Evolutionary conservation across 805 yeast species (phyloP).

Genomic region (Kurtzmaniella fragi): DNA sequence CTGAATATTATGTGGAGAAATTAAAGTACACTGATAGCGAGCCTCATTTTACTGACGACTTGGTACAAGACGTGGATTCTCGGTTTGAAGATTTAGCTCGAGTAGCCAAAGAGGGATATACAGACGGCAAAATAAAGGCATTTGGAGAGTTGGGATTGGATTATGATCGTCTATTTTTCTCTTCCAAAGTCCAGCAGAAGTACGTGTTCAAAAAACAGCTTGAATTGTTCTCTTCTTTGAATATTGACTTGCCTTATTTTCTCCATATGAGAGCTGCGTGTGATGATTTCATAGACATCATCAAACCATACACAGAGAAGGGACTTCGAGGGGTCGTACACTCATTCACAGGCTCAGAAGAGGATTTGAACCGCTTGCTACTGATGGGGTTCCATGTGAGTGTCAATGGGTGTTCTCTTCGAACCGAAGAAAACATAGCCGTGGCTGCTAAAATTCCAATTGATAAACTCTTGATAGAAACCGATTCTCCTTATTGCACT

Average conservation of each 20-base stretch:
- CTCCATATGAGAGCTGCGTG: conserved; percentile 86
- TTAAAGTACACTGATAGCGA: conserved; percentile 7
- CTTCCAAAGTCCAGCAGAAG: conserved; percentile 63
- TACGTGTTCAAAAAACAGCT: conserved; percentile 70
- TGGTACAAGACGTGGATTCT: conserved; percentile 22
- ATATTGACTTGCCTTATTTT: conserved; percentile 66
- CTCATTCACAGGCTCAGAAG: conserved; percentile 81
- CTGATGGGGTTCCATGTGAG: conserved; percentile 66
- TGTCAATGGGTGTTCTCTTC: conserved; percentile 89
- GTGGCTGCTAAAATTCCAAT: conserved; percentile 68
- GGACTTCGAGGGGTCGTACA: conserved; percentile 73
- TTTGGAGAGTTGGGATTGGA: conserved; percentile 96
- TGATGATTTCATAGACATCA: conserved; percentile 64
- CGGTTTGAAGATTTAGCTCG: conserved; percentile 47
- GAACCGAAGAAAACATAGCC: conserved; percentile 65
- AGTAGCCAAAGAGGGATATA: conserved; percentile 44
- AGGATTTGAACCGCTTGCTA: conserved; percentile 57
- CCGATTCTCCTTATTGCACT: conserved; percentile 99
- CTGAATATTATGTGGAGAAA: conserved; percentile 28
- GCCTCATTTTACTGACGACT: conserved; percentile 30
- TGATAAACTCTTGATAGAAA: conserved; percentile 72
- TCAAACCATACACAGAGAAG: conserved; percentile 56
- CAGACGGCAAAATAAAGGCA: conserved; percentile 58
- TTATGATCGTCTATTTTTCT: conserved; percentile 80
- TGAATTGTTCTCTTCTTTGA: conserved; percentile 45